phyloP scores from a whole-genome alignment of 495 filamentous ascomycete genomes.

The Talaromyces adpressus region DNA sequence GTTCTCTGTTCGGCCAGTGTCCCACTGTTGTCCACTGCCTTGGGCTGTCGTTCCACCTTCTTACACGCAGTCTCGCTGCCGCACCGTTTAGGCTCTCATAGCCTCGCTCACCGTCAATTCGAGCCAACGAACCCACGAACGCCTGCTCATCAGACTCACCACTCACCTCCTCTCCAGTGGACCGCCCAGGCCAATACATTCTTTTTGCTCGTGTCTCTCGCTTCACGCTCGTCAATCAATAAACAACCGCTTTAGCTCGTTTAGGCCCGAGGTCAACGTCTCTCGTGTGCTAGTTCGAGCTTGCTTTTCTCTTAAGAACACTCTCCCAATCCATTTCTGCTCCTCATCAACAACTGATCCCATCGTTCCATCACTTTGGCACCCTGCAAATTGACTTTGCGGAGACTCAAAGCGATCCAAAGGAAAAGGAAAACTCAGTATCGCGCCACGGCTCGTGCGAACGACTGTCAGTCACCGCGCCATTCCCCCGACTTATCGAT shows the following conservation, averaged over 20 bases:
- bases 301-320: not conserved
- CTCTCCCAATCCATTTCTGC: not conserved
- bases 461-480: not conserved
- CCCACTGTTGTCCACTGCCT: not conserved
- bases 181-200: not conserved
- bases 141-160: conserved; percentile 3
- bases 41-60: not conserved
- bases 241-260: not conserved
- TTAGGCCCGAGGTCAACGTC: not conserved
- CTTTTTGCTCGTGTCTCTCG: conserved; percentile 4
- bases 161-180: not conserved
- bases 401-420: not conserved
- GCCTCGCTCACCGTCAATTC: conserved; percentile 5
- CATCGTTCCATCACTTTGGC: not conserved
- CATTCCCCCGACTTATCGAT: not conserved
- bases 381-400: not conserved
- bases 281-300: not conserved
- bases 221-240: not conserved
- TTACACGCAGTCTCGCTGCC: conserved; percentile 1
- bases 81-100: not conserved
- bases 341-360: not conserved
- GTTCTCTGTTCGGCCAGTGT: not conserved
- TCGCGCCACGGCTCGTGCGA: not conserved
- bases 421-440: not conserved
- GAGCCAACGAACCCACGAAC: conserved; percentile 4